These are phyloP conservation scores for Fusarium sp. DNA, from an alignment of 2,329 filamentous ascomycete species.

Conservation along the genomic window DNA sequence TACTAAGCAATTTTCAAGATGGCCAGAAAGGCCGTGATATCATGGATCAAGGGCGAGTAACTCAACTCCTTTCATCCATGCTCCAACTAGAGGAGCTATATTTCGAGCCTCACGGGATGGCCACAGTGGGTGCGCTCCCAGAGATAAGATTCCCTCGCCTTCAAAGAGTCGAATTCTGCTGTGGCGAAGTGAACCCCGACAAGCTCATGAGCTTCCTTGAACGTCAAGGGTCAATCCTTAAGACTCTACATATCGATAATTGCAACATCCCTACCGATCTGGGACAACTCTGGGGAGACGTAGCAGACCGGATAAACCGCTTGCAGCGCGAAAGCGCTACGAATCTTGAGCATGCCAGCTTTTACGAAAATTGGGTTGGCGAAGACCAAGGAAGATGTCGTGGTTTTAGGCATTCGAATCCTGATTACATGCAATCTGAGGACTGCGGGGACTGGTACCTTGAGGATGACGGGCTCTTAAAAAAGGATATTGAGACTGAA, in stretches of 20 bases:
- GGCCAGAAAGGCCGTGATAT: background rate
- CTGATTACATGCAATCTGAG: no score
- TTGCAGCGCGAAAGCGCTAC: background rate
- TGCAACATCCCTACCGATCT: background rate
- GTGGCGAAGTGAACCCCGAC: background rate
- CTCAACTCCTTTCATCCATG: background rate
- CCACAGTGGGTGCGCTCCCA: background rate
- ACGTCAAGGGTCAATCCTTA: background rate
- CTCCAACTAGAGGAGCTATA: background rate
- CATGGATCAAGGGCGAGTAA: background rate
- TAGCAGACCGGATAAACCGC: background rate
- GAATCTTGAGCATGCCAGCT: background rate
- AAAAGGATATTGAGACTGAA: no score
- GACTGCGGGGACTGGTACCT: no score
- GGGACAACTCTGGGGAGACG: background rate
- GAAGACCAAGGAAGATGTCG: no score
- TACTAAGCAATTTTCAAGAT: background rate
- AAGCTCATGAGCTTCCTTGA: background rate
- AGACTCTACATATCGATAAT: rapidly evolving
- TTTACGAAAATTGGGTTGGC: no score
- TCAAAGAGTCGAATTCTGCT: rapidly evolving
- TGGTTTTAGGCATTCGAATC: no score
- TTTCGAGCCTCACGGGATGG: background rate
- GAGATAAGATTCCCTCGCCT: background rate
- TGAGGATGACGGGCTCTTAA: no score